These are phyloP conservation scores for Triticum timopheevii DNA, from an alignment of 176 grass and related monocot genomes.

Conservation along the genomic window DNA sequence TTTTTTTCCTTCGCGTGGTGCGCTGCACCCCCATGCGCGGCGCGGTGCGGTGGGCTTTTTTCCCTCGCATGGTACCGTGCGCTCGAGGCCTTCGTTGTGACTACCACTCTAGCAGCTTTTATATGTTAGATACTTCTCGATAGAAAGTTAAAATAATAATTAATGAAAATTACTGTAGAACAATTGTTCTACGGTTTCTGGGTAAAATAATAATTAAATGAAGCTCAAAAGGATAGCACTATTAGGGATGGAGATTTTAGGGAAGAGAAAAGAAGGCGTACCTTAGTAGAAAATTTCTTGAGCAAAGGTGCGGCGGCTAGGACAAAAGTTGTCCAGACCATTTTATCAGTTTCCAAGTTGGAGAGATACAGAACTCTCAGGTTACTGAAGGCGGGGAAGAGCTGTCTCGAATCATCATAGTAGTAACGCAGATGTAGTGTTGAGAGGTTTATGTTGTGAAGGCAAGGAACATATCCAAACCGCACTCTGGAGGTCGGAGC, in stretches of 20 bases:
- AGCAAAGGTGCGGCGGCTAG: neutral
- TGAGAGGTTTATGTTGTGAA: neutral
- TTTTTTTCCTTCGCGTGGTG: too few relatives aligned
- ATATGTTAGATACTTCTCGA: too few relatives aligned
- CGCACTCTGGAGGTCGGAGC: neutral
- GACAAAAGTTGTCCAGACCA: neutral
- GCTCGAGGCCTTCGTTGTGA: too few relatives aligned
- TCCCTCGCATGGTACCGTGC: too few relatives aligned
- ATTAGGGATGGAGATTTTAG: neutral
- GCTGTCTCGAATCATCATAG: neutral
- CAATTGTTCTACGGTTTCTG: too few relatives aligned
- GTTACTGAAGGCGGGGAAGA: neutral
- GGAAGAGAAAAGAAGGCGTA: neutral
- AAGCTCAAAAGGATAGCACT: neutral
- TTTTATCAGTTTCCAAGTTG: neutral
- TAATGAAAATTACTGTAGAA: too few relatives aligned
- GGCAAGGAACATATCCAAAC: neutral
- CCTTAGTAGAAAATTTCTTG: neutral
- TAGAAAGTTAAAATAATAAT: too few relatives aligned
- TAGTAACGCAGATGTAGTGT: neutral
- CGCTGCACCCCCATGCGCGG: too few relatives aligned
- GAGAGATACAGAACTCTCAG: neutral
- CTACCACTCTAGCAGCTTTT: too few relatives aligned
- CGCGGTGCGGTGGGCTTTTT: too few relatives aligned
- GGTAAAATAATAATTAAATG: too few relatives aligned